Evolutionary conservation across 768 basidiomycete genomes (phyloP).

Genomic region (Pulveroboletus sp.): DNA sequence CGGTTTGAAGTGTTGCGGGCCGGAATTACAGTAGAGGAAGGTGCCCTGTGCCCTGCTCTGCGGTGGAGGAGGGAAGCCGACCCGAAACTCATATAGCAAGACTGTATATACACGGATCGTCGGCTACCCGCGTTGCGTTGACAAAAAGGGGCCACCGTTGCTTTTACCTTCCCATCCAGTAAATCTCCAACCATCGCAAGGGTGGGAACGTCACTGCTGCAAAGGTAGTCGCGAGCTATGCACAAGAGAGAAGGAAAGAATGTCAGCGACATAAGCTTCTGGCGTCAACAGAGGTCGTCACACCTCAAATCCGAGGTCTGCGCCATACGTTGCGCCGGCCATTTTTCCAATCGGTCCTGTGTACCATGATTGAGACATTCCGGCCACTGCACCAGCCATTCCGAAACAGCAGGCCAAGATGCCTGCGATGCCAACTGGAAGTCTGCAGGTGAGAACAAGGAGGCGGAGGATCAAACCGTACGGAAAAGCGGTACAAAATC

Average conservation of each 20-base stretch:
- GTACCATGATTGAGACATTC: conserved; percentile 53
- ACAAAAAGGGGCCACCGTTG: too few relatives aligned
- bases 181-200: conserved; percentile 46
- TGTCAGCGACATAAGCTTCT: not conserved
- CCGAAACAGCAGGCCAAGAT: conserved; percentile 44
- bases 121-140: too few relatives aligned
- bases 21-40: too few relatives aligned
- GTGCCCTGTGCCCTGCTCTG: too few relatives aligned
- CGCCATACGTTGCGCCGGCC: conserved; percentile 40
- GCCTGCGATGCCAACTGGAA: conserved; percentile 48
- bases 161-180: conserved; percentile 36
- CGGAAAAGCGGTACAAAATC: too few relatives aligned
- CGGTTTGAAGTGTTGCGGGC: too few relatives aligned
- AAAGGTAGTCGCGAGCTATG: conserved; percentile 41
- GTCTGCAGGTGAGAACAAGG: conserved; percentile 18
- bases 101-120: too few relatives aligned
- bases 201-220: conserved; percentile 44
- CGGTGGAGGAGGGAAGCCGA: too few relatives aligned
- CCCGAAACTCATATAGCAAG: too few relatives aligned
- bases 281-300: not conserved
- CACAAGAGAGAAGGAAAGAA: not conserved
- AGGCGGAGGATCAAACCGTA: not conserved
- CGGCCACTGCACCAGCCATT: conserved; percentile 44
- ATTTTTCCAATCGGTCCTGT: conserved; percentile 43
- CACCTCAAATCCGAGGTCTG: conserved; percentile 54